Evolutionary conservation across 1,284 basidiomycete genomes (phyloP).

Genomic region (Cutaneotrichosporon dermatis): DNA sequence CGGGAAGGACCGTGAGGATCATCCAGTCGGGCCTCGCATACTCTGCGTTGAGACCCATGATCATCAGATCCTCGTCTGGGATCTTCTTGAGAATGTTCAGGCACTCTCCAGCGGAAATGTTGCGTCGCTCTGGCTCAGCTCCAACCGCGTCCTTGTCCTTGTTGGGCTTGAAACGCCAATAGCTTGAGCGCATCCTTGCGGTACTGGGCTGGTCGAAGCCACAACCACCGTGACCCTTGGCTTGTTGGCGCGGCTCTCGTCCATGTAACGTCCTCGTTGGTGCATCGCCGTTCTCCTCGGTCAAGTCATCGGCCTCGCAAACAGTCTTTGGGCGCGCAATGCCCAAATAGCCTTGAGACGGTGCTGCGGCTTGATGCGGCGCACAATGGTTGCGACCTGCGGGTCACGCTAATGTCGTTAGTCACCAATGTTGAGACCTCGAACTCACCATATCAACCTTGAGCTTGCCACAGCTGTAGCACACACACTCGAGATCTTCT

Average conservation of each 20-base stretch:
- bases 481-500: slow-evolving; percentile 99
- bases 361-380: slow-evolving; percentile 78
- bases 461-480: slow-evolving; percentile 96
- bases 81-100: slow-evolving; percentile 93
- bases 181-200: slow-evolving; percentile 94
- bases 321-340: slow-evolving; percentile 62
- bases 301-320: slow-evolving; percentile 67
- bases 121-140: slow-evolving; percentile 82
- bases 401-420: slow-evolving; percentile 62
- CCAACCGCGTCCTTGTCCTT: slow-evolving; percentile 84
- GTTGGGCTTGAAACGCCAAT: slow-evolving; percentile 92
- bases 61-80: slow-evolving; percentile 78
- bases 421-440: slow-evolving; percentile 4
- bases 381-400: slow-evolving; percentile 74
- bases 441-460: slow-evolving; percentile 91
- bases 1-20: slow-evolving; percentile 96
- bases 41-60: slow-evolving; percentile 89
- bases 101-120: slow-evolving; percentile 82
- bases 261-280: slow-evolving; percentile 59
- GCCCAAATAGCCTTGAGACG: slow-evolving; percentile 83
- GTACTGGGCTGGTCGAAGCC: slow-evolving; percentile 83
- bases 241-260: slow-evolving; percentile 24
- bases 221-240: slow-evolving; percentile 82
- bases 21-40: slow-evolving; percentile 99
- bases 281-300: slow-evolving; percentile 73